A percentile compares a stretch with the other conserved stretches of the same genome.
Evolutionary conservation across 306 rosid species (phyloP).

Genomic region (Glycine soja): DNA sequence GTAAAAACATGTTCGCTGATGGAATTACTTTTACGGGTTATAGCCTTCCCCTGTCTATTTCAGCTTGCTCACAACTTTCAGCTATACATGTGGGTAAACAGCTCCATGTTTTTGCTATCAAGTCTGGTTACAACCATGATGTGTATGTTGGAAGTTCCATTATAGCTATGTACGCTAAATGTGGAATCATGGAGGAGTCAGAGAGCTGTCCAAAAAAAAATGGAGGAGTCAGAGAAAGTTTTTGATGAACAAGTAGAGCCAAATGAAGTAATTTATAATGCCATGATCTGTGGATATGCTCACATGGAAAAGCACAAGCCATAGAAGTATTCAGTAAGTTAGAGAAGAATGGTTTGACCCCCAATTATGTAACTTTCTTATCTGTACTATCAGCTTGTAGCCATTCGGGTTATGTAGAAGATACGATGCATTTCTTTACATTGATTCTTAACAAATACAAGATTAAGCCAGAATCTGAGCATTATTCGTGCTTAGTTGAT

Average conservation of each 20-base stretch:
- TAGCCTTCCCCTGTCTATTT: conserved; percentile 60
- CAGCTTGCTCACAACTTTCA: conserved; percentile 59
- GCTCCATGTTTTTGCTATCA: conserved; percentile 50
- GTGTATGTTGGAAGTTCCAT: conserved; percentile 62
- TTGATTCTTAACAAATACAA: conserved; percentile 53
- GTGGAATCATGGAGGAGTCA: conserved; percentile 57
- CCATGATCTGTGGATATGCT: conserved; percentile 61
- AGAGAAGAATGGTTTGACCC: conserved; percentile 51
- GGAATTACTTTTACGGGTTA: conserved; percentile 59
- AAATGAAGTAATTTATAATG: conserved; percentile 59
- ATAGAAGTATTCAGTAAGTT: conserved; percentile 49
- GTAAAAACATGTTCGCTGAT: conserved; percentile 58
- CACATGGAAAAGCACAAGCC: conserved; percentile 63
- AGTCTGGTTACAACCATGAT: conserved; percentile 56
- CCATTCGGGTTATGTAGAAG: conserved; percentile 53
- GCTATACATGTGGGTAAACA: conserved; percentile 51
- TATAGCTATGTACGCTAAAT: conserved; percentile 64
- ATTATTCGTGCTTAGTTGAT: conserved; percentile 61
- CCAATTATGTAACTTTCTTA: conserved; percentile 57
- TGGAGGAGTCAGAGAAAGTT: conserved; percentile 54
- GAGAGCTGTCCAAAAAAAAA: no score
- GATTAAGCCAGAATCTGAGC: conserved; percentile 60
- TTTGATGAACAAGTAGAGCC: conserved; percentile 49
- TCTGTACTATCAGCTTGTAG: conserved; percentile 59
- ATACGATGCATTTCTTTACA: conserved; percentile 42